Percentiles rank a stretch among this genome's conserved stretches.
phyloP scores from a whole-genome alignment of 257 asterid species.

The Avicennia marina region DNA sequence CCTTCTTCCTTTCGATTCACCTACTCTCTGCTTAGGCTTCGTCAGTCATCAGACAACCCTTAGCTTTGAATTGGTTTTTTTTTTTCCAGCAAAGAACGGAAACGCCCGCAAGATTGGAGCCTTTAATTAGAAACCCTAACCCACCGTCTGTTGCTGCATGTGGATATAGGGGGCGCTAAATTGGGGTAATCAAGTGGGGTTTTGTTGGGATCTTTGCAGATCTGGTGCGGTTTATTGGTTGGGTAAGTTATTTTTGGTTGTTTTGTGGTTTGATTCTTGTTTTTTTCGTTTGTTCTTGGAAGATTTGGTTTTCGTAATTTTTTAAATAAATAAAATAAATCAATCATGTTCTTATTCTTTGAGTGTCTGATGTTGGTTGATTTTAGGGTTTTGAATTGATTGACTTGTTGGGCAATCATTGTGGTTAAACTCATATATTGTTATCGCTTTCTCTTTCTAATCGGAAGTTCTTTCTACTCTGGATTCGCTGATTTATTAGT shows the following conservation, averaged over 20 bases:
- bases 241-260: constrained; percentile 10
- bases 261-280: constrained; percentile 1
- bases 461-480: background rate
- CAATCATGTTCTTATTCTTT: background rate
- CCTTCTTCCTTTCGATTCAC: constrained; percentile 18
- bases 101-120: no score
- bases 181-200: constrained; percentile 15
- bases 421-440: background rate
- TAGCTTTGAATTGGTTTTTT: no score
- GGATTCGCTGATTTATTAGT: background rate
- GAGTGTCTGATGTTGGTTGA: constrained; percentile 9
- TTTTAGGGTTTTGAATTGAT: constrained; percentile 19
- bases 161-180: constrained; percentile 9
- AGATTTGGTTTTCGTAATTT: constrained; percentile 3
- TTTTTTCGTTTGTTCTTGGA: constrained; percentile 1
- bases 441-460: background rate
- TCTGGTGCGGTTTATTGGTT: constrained; percentile 25
- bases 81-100: no score
- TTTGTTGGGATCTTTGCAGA: constrained; percentile 33
- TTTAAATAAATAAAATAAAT: background rate
- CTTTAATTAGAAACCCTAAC: constrained; percentile 21
- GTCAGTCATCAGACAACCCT: constrained; percentile 19
- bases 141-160: background rate
- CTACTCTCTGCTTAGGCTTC: constrained; percentile 10
- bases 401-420: constrained; percentile 4